Evolutionary conservation across 164 flowering plant species (phyloP), one percentile per base, ranked within the genome.

Genomic region (Liriodendron chinense): DNA sequence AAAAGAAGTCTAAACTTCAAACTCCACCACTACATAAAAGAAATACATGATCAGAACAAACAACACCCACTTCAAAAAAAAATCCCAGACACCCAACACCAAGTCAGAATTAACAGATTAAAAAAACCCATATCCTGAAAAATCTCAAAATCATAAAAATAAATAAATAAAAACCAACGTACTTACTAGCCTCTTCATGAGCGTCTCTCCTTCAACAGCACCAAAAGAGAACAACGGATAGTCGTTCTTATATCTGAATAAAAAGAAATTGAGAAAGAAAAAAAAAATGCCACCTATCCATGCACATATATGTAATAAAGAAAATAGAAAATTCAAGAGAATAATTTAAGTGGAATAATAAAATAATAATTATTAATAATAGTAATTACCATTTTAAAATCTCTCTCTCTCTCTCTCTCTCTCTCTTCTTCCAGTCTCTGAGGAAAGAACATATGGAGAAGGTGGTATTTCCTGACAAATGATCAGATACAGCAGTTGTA

Each of bases 151-250:
- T 53, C 13, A 53, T 12, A 9, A 2, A 53, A 1, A 53, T 5
- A 9, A 16, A 53, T 7, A 53, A 53, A 12, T 7, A 53, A 13
- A 8, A 53, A 13, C 59, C 66, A 88, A 88, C 92, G 90, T 90
- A 89, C 97, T 92, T 92, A 92, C 97, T 85, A 88, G 91, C 93
- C 91, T 84, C 89, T 88, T 89, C 94, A 83, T 87, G 80, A 76
- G 80, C 62, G 70, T 24, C 59, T 16, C 18, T 16, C 59, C 59
- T 78, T 68, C 74, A 75, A 75, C 56, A 57, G 74, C 74, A 49
- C 81, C 74, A 76, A 28, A 14, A 56, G 20, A 7, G 13, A 57
- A 68, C 67, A 72, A 72, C 67, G 22, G 72, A 72, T 16, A 34
- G 43, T 4, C 43, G 43, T 34, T 34, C 43, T 34, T 34, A 34